Conservation (phyloP, 176 grass and related monocot species). For the Metroxylon sagu region DNA sequence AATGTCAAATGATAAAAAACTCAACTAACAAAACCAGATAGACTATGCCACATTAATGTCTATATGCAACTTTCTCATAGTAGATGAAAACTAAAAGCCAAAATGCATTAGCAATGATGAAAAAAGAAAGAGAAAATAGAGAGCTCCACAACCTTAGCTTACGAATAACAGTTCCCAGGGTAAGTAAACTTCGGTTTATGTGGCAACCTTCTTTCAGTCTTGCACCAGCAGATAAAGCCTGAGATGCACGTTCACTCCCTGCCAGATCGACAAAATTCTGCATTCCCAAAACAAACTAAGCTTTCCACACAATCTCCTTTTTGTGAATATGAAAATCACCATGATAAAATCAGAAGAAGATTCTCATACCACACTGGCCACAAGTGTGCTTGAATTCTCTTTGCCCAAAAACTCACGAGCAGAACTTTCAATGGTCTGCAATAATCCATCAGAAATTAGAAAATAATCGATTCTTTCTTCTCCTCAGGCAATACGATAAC, state of each 20-base stretch:
- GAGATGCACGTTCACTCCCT: slow-evolving; percentile 22
- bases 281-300: not conserved
- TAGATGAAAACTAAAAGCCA: not conserved
- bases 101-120: not conserved
- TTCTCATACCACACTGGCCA: slow-evolving; percentile 12
- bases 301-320: too few relatives aligned
- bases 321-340: too few relatives aligned
- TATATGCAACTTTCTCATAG: too few relatives aligned
- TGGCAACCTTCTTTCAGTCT: slow-evolving; percentile 20
- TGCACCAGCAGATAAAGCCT: slow-evolving; percentile 14
- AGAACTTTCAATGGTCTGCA: slow-evolving; percentile 15
- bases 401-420: slow-evolving; percentile 10
- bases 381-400: slow-evolving; percentile 14
- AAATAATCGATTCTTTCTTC: not conserved
- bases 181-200: slow-evolving; percentile 17
- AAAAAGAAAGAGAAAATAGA: not conserved
- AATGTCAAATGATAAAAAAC: too few relatives aligned
- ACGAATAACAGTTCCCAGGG: slow-evolving; percentile 11
- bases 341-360: not conserved
- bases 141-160: slow-evolving; percentile 1
- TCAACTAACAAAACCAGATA: too few relatives aligned
- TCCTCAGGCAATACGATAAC: not conserved
- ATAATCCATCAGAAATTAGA: not conserved
- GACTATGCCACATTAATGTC: too few relatives aligned
- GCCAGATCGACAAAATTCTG: slow-evolving; percentile 21